Evolutionary conservation across 139 green algal genomes (phyloP).

Genomic region (Penium margaritaceum): DNA sequence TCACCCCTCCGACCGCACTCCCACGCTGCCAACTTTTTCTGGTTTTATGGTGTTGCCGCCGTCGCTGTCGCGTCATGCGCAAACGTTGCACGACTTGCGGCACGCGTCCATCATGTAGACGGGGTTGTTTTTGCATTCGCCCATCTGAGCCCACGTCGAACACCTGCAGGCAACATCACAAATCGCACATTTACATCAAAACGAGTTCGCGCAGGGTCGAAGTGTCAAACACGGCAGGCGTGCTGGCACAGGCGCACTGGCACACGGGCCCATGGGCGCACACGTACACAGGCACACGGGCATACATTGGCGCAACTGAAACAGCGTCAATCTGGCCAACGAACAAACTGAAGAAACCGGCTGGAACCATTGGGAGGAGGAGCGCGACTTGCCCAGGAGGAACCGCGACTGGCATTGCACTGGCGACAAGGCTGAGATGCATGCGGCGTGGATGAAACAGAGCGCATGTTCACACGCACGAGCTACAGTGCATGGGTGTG

Average conservation of each 20-base stretch:
- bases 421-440: too few species aligned
- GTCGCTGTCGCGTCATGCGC: too few species aligned
- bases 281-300: not conserved
- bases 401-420: too few species aligned
- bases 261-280: not conserved
- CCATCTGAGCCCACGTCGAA: constrained; percentile 40
- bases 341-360: too few species aligned
- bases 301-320: not conserved
- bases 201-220: not conserved
- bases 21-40: too few species aligned
- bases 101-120: constrained; percentile 43
- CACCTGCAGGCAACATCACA: constrained; percentile 21
- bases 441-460: too few species aligned
- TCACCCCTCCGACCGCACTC: too few species aligned
- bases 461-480: too few species aligned
- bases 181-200: not conserved
- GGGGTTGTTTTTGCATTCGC: constrained; percentile 52
- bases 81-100: constrained; percentile 24
- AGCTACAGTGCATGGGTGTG: too few species aligned
- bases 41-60: too few species aligned
- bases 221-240: not conserved
- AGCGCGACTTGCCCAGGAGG: too few species aligned
- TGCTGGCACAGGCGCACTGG: not conserved
- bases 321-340: not conserved
- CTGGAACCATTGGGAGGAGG: too few species aligned